phyloP scores from a whole-genome alignment of 495 filamentous ascomycete genomes.

The Aspergillus asperescens region DNA sequence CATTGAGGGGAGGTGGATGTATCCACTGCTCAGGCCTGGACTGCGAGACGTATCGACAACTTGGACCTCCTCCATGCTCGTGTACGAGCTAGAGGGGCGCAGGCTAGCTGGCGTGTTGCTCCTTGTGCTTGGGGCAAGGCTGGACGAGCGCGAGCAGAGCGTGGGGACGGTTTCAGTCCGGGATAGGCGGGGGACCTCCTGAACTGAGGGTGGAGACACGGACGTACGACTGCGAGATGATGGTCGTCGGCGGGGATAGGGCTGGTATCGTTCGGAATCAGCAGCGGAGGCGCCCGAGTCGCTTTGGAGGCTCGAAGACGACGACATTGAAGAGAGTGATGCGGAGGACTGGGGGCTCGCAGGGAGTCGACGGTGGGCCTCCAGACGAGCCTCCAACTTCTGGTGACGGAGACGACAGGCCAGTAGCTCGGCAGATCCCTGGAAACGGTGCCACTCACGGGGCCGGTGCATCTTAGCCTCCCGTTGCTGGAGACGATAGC shows the following conservation, averaged over 20 bases:
- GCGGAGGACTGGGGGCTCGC: constrained; percentile 34
- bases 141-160: constrained; percentile 46
- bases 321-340: constrained; percentile 23
- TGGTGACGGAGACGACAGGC: constrained; percentile 40
- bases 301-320: constrained; percentile 14
- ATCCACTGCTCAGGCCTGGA: constrained; percentile 33
- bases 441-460: constrained; percentile 43
- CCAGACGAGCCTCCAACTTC: constrained; percentile 32
- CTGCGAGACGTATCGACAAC: constrained; percentile 33
- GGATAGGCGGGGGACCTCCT: constrained; percentile 44
- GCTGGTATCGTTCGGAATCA: constrained; percentile 36
- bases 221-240: constrained; percentile 36
- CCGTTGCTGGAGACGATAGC: constrained; percentile 36
- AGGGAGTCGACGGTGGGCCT: constrained; percentile 29
- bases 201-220: constrained; percentile 47
- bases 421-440: constrained; percentile 38
- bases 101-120: constrained; percentile 38
- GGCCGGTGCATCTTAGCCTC: constrained; percentile 35
- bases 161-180: constrained; percentile 43
- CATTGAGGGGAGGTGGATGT: constrained; percentile 25
- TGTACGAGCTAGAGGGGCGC: constrained; percentile 36
- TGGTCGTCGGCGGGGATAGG: constrained; percentile 34
- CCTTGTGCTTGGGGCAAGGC: constrained; percentile 38
- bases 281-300: constrained; percentile 26
- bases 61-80: constrained; percentile 33